These are phyloP conservation scores for Canavalia gladiata DNA, from an alignment of 306 rosid genomes.

Conservation along the genomic window DNA sequence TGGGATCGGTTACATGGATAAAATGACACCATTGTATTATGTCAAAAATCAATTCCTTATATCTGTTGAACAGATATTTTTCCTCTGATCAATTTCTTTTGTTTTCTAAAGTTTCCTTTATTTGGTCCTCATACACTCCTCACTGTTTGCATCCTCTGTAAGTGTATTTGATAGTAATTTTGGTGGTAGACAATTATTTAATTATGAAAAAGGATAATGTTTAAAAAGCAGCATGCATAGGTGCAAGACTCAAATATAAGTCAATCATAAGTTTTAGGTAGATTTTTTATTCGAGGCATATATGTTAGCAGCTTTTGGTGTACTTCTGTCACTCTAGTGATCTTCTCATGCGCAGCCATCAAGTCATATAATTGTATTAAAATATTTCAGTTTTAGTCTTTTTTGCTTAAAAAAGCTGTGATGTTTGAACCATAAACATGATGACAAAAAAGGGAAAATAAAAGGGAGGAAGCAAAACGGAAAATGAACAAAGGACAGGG, in stretches of 20 bases:
- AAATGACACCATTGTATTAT: neutral
- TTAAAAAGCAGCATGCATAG: slow-evolving; percentile 26
- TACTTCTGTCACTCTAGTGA: neutral
- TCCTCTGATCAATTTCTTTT: neutral
- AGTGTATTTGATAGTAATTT: slow-evolving; percentile 26
- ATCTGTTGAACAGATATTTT: neutral
- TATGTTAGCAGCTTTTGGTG: neutral
- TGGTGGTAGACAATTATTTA: neutral
- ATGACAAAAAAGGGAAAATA: neutral
- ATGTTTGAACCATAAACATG: neutral
- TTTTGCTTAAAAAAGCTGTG: slow-evolving; percentile 3
- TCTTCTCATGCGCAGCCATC: neutral
- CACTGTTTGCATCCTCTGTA: slow-evolving; percentile 1
- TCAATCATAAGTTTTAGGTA: slow-evolving; percentile 11
- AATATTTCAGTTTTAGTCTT: neutral
- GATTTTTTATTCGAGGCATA: neutral
- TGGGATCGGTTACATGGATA: neutral
- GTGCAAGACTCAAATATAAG: slow-evolving; percentile 19
- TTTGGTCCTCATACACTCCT: neutral
- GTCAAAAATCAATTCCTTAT: neutral
- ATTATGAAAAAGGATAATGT: slow-evolving; percentile 8
- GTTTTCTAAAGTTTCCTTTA: neutral
- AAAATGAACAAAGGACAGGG: neutral
- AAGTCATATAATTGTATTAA: neutral
- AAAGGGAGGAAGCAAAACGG: neutral